phyloP scores from a whole-genome alignment of 192 early-diverging fungal species.

The Backusella circina region DNA sequence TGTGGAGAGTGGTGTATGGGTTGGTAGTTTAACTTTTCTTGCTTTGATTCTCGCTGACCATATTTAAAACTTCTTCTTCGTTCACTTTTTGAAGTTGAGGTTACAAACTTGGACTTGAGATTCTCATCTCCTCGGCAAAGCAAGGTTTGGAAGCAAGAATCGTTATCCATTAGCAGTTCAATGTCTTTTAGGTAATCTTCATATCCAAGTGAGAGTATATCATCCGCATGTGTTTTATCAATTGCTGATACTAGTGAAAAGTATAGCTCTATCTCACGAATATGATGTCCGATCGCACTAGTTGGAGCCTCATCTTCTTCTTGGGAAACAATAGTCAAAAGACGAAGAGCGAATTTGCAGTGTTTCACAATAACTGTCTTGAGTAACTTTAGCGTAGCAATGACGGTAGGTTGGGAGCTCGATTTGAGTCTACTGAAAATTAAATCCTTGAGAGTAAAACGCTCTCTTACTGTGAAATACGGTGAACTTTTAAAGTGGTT shows the following conservation, averaged over 20 bases:
- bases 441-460: slow-evolving; percentile 78
- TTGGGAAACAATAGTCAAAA: slow-evolving; percentile 70
- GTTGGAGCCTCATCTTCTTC: not conserved
- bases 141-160: slow-evolving; percentile 42
- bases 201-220: slow-evolving; percentile 46
- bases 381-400: slow-evolving; percentile 77
- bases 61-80: slow-evolving; percentile 49
- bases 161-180: slow-evolving; percentile 42
- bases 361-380: slow-evolving; percentile 72
- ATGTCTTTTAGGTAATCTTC: slow-evolving; percentile 54
- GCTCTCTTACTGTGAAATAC: slow-evolving; percentile 13
- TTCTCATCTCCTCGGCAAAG: not conserved
- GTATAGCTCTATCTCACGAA: slow-evolving; percentile 57
- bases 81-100: slow-evolving; percentile 29
- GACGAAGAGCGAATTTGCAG: slow-evolving; percentile 67
- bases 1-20: slow-evolving; percentile 17
- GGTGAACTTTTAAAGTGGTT: not conserved
- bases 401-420: slow-evolving; percentile 82
- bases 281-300: slow-evolving; percentile 51
- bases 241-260: slow-evolving; percentile 53
- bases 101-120: not conserved
- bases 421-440: slow-evolving; percentile 88
- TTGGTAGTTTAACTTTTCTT: not conserved
- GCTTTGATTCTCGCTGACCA: slow-evolving; percentile 38
- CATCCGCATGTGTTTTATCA: slow-evolving; percentile 37